Evolutionary conservation across 2,329 filamentous ascomycete species (phyloP).

Genomic region (Talaromyces pinophilus): DNA sequence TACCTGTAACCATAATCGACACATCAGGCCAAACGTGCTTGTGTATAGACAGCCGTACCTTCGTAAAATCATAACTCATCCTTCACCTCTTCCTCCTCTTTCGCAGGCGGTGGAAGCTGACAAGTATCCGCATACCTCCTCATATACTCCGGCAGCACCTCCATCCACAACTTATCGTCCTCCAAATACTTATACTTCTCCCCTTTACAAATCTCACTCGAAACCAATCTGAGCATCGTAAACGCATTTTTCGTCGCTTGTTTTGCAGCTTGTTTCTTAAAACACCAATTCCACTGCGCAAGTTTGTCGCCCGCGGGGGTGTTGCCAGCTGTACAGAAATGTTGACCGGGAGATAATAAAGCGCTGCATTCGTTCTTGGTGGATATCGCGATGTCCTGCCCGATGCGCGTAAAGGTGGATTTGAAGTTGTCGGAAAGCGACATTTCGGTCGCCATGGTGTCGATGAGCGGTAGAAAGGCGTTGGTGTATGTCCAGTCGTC

Average conservation of each 20-base stretch:
- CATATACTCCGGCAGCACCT: slow-evolving; percentile 22
- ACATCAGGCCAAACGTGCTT: not conserved
- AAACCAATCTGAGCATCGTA: slow-evolving; percentile 22
- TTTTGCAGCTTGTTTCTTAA: slow-evolving; percentile 22
- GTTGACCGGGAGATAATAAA: slow-evolving; percentile 10
- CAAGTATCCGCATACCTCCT: slow-evolving; percentile 21
- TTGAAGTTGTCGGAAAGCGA: slow-evolving; percentile 23
- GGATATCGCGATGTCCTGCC: slow-evolving; percentile 15
- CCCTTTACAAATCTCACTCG: slow-evolving; percentile 23
- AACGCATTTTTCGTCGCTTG: slow-evolving; percentile 19
- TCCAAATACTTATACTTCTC: slow-evolving; percentile 18
- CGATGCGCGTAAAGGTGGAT: slow-evolving; percentile 21
- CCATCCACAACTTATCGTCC: slow-evolving; percentile 18
- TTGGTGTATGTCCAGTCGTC: slow-evolving; percentile 23
- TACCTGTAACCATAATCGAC: too few species aligned
- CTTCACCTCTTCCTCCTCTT: not conserved
- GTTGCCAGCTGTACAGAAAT: slow-evolving; percentile 16
- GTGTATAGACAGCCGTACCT: not conserved
- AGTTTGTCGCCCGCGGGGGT: slow-evolving; percentile 14
- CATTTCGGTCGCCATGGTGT: slow-evolving; percentile 23
- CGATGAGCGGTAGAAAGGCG: slow-evolving; percentile 22
- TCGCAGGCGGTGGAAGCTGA: not conserved
- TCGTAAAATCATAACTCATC: slow-evolving; percentile 19
- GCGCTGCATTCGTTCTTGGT: slow-evolving; percentile 20
- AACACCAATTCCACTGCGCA: slow-evolving; percentile 22